phyloP scores from a whole-genome alignment of 306 rosid genomes.

The Phaseolus lunatus region DNA sequence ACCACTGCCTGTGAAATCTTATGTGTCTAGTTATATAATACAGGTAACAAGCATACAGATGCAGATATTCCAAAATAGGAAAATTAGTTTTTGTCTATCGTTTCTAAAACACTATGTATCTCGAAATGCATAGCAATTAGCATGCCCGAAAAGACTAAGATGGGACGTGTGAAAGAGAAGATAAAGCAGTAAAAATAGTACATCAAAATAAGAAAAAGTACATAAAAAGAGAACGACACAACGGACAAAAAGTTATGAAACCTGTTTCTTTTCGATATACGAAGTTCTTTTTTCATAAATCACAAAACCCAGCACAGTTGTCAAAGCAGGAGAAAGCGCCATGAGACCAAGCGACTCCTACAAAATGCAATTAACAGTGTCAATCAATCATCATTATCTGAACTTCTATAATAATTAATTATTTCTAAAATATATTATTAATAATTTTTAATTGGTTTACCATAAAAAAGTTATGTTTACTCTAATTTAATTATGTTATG shows the following conservation, averaged over 20 bases:
- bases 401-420: not conserved
- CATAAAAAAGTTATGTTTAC: not conserved
- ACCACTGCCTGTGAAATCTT: constrained; percentile 46
- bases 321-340: constrained; percentile 67
- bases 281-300: constrained; percentile 61
- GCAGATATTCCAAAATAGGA: constrained; percentile 3
- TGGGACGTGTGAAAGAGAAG: not conserved
- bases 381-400: too few species aligned
- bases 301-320: constrained; percentile 66
- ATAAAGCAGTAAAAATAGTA: not conserved
- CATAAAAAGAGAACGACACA: not conserved
- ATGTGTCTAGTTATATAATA: not conserved
- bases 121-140: not conserved
- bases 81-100: constrained; percentile 1
- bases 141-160: not conserved
- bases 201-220: not conserved
- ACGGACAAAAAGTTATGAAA: not conserved
- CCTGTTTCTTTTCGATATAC: constrained; percentile 56
- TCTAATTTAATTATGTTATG: too few species aligned
- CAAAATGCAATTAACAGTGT: not conserved
- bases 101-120: not conserved
- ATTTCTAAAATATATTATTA: not conserved
- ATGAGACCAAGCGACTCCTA: constrained; percentile 69
- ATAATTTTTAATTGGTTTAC: not conserved
- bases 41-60: not conserved